These are phyloP conservation scores for Pelargonium nanum DNA, from an alignment of 345 rosid species.

Conservation along the genomic window DNA sequence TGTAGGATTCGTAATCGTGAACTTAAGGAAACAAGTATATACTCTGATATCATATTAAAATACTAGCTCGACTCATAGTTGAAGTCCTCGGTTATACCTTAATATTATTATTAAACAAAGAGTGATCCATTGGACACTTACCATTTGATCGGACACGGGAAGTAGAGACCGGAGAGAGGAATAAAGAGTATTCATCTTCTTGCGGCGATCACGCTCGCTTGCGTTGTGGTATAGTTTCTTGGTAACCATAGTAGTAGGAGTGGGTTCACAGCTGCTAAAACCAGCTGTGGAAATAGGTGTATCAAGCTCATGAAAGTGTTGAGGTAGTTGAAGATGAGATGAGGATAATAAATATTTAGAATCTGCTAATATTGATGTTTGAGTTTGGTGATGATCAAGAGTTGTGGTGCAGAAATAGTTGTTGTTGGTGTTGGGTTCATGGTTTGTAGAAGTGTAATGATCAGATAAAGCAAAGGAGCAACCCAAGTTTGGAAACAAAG, in stretches of 20 bases:
- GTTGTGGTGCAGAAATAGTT: too few species aligned
- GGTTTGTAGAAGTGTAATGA: too few species aligned
- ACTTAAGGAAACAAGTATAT: too few species aligned
- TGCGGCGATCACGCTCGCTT: conserved; percentile 53
- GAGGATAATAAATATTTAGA: not conserved
- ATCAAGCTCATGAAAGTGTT: not conserved
- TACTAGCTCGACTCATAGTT: not conserved
- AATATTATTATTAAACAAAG: too few species aligned
- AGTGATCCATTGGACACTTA: conserved; percentile 14
- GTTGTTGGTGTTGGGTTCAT: too few species aligned
- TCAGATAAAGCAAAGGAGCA: not conserved
- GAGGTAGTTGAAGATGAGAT: conserved; percentile 2
- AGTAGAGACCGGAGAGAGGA: conserved; percentile 54
- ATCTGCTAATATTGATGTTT: not conserved
- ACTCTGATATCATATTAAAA: too few species aligned
- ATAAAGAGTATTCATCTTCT: conserved; percentile 44
- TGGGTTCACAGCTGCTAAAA: not conserved
- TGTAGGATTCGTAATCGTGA: too few species aligned
- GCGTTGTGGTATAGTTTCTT: conserved; percentile 72
- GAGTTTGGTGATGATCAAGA: not conserved
- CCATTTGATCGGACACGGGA: conserved; percentile 41
- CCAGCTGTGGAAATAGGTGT: conserved; percentile 13
- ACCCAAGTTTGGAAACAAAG: not conserved
- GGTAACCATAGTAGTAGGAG: conserved; percentile 14
- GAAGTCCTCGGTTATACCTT: too few species aligned